A percentile compares a stretch with the other conserved stretches of the same genome.
Conservation (phyloP, 2,329 filamentous ascomycete genomes). For the Akanthomyces lecanii region DNA sequence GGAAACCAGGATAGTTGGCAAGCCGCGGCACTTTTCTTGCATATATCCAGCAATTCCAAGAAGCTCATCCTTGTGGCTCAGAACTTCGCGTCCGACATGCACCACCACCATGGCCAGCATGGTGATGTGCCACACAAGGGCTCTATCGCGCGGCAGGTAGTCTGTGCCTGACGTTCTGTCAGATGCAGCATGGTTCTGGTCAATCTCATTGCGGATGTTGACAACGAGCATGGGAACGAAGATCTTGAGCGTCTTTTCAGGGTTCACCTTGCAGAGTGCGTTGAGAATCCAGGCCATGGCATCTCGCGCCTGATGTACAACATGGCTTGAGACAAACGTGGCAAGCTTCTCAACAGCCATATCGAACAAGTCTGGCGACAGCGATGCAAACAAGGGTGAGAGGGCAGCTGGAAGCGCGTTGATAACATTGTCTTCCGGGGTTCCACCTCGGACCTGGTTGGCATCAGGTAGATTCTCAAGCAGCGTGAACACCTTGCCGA, state of each 20-base stretch:
- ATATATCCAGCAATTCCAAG: slow-evolving; percentile 92
- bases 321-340: slow-evolving; percentile 86
- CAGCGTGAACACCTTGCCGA: slow-evolving; percentile 92
- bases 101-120: slow-evolving; percentile 98
- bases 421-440: slow-evolving; percentile 94
- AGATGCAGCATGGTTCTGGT: slow-evolving; percentile 92
- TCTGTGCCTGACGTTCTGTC: slow-evolving; percentile 91
- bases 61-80: slow-evolving; percentile 83
- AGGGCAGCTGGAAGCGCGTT: slow-evolving; percentile 91
- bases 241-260: slow-evolving; percentile 85
- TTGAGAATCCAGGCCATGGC: slow-evolving; percentile 99
- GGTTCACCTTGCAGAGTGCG: slow-evolving; percentile 90
- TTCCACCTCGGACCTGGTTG: slow-evolving; percentile 79
- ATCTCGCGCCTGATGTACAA: slow-evolving; percentile 93
- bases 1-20: slow-evolving; percentile 92
- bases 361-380: slow-evolving; percentile 92
- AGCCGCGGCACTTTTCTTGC: slow-evolving; percentile 90
- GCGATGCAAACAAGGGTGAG: slow-evolving; percentile 80
- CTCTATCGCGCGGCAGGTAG: slow-evolving; percentile 86
- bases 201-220: slow-evolving; percentile 93
- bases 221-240: slow-evolving; percentile 86
- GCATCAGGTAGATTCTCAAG: slow-evolving; percentile 93
- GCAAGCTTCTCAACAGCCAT: slow-evolving; percentile 88
- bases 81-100: slow-evolving; percentile 84
- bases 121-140: slow-evolving; percentile 93